Base-by-base conservation (phyloP, 176 grass and related monocot species). In the Echinochloa phyllopogon region DNA sequence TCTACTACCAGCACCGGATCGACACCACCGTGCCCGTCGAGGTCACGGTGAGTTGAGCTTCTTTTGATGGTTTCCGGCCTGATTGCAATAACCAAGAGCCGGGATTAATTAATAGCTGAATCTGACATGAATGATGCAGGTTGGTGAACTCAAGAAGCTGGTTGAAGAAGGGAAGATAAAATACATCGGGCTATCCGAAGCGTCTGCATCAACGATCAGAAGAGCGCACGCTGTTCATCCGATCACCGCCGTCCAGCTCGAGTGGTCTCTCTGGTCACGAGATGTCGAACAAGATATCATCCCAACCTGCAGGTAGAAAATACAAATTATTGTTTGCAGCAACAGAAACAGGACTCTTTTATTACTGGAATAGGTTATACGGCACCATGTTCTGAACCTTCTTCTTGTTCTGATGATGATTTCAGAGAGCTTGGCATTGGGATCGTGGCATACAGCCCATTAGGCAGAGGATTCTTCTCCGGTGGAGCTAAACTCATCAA, bases 211-310 rank as follows among this genome's bases (percentile, higher is more conserved):
- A 9, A 93, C 91, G 21, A 93, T 93, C 11, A 82, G 85, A 52
- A 86, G 91, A 56, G 91, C 91, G 18, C 88, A 94, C 37, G 88
- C 77, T 3, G 86, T 94, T 60, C 92, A 94, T 65, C 92, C 92
- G 6, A 86, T 94, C 65, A 82, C 88, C 25, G 92, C 92, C 4
- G 40, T 90, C 14, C 85, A 93, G 74, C 41, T 90, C 36, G 91
- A 93, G 62, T 93, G 87, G 87, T 90, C 91, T 18, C 65, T 90
- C 15, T 93, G 88, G 91, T 72, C 88, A 18, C 80, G 92, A 14
- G 89, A 94, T 4, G 71, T 73, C 0, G 89, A 94, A 64, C 11
- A 80, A 27, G 83, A 91, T 5, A 89, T 94, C 23, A 83, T 91
- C 10, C 92, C 88, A 2, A 69, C 77, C 13, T 94, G 92, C 88